A percentile compares a stretch with the other conserved stretches of the same genome.
Conservation (phyloP, 805 yeast species). For the Pichia manshurica region DNA sequence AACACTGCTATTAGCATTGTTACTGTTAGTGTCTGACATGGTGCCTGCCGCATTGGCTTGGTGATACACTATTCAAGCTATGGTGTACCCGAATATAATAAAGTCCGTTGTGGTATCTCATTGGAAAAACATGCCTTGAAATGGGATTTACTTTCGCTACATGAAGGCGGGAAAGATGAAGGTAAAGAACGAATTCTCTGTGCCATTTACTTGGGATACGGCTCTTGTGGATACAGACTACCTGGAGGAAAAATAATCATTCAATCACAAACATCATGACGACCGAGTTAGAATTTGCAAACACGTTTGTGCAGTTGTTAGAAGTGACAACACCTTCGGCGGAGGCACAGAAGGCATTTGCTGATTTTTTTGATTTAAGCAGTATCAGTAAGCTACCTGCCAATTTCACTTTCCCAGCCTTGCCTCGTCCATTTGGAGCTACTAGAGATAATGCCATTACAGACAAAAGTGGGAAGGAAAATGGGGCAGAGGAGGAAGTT, state of each 20-base stretch:
- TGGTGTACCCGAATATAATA: no score
- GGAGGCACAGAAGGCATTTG: constrained; percentile 2
- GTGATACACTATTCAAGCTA: no score
- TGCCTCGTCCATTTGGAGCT: constrained; percentile 6
- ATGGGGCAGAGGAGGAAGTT: background rate
- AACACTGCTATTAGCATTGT: background rate
- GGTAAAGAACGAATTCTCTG: no score
- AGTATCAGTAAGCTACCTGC: constrained; percentile 1
- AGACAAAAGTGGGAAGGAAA: background rate
- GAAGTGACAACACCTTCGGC: constrained; percentile 4
- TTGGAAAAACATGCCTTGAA: no score
- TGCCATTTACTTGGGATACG: no score
- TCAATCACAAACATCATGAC: no score
- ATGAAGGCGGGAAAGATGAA: no score
- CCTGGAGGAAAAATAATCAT: no score
- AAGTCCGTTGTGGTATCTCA: no score
- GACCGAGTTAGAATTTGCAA: constrained; percentile 42
- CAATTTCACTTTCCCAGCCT: constrained; percentile 8
- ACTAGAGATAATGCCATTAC: background rate
- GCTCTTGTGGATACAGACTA: no score
- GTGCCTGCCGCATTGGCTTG: no score
- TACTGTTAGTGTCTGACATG: background rate
- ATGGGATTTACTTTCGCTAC: no score
- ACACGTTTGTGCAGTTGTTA: constrained; percentile 28
- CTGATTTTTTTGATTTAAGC: constrained; percentile 1